These are phyloP conservation scores for Aspergillus caelatus DNA, from an alignment of 2,329 filamentous ascomycete genomes.

Conservation along the genomic window DNA sequence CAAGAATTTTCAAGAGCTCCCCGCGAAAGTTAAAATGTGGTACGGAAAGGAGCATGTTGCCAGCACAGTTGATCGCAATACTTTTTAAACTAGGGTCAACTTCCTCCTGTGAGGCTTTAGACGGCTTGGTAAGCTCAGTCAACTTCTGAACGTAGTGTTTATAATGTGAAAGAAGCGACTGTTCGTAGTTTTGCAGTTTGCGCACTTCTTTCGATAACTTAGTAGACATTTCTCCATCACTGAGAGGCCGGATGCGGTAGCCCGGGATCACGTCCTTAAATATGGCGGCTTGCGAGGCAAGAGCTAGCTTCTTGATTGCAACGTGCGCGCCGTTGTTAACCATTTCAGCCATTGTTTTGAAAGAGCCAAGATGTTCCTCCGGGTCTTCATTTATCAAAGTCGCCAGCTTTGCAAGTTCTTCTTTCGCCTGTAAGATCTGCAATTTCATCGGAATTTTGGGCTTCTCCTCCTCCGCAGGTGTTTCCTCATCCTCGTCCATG, in stretches of 20 bases:
- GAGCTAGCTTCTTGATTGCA: slow-evolving; percentile 79
- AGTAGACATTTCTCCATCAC: slow-evolving; percentile 72
- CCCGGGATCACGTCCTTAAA: slow-evolving; percentile 97
- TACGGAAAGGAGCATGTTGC: slow-evolving; percentile 75
- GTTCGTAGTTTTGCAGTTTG: slow-evolving; percentile 80
- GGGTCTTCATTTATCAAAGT: slow-evolving; percentile 84
- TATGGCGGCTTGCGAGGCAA: slow-evolving; percentile 84
- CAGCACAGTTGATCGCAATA: slow-evolving; percentile 83
- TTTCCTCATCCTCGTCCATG: slow-evolving; percentile 45
- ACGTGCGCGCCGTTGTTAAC: slow-evolving; percentile 63
- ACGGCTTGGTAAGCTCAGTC: slow-evolving; percentile 64
- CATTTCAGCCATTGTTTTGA: slow-evolving; percentile 77
- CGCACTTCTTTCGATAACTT: slow-evolving; percentile 93
- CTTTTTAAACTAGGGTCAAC: slow-evolving; percentile 58
- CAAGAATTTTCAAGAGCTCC: slow-evolving; percentile 83
- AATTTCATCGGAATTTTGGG: slow-evolving; percentile 73
- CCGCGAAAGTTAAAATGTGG: slow-evolving; percentile 96
- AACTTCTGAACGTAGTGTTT: slow-evolving; percentile 81
- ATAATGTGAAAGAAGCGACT: slow-evolving; percentile 82
- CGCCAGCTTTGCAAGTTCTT: slow-evolving; percentile 85
- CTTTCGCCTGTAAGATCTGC: slow-evolving; percentile 84
- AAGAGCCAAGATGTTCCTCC: slow-evolving; percentile 80
- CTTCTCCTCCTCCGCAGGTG: slow-evolving; percentile 52
- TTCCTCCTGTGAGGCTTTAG: slow-evolving; percentile 40
- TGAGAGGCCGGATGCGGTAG: slow-evolving; percentile 84